These are phyloP conservation scores for Pleurotus platypus DNA, from an alignment of 768 basidiomycete genomes.

Conservation along the genomic window DNA sequence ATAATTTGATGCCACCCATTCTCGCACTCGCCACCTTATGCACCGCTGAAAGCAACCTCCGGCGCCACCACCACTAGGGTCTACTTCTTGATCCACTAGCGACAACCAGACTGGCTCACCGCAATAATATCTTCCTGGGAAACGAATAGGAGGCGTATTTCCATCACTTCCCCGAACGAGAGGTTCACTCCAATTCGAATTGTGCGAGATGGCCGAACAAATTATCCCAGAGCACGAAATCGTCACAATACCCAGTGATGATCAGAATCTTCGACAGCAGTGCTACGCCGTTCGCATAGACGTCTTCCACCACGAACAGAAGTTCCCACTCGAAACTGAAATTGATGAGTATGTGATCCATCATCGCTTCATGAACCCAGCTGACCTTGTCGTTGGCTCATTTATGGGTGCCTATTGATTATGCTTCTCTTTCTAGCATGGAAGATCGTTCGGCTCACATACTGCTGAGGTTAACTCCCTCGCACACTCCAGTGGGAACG, in stretches of 20 bases:
- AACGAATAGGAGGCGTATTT: too few species aligned
- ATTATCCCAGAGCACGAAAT: conserved; percentile 48
- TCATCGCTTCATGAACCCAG: neutral
- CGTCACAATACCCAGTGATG: conserved; percentile 38
- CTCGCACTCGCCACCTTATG: too few species aligned
- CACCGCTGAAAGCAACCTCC: too few species aligned
- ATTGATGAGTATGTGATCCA: conserved; percentile 57
- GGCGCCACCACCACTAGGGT: too few species aligned
- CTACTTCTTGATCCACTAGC: too few species aligned
- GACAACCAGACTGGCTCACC: too few species aligned
- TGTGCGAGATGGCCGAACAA: neutral
- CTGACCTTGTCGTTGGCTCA: conserved; percentile 9
- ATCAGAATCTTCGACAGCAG: conserved; percentile 48
- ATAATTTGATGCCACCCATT: too few species aligned
- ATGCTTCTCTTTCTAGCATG: conserved; percentile 32
- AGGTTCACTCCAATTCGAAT: neutral
- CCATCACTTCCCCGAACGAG: too few species aligned
- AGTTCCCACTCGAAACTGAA: conserved; percentile 71
- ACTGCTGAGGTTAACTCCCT: conserved; percentile 63
- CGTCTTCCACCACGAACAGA: conserved; percentile 65
- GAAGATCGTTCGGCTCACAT: conserved; percentile 69
- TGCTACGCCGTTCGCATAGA: conserved; percentile 61
- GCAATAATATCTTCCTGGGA: too few species aligned
- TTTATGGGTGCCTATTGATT: neutral
- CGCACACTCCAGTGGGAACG: conserved; percentile 64